Base-by-base conservation (phyloP, 164 flowering plant genomes). In the Echeveria elegans region DNA sequence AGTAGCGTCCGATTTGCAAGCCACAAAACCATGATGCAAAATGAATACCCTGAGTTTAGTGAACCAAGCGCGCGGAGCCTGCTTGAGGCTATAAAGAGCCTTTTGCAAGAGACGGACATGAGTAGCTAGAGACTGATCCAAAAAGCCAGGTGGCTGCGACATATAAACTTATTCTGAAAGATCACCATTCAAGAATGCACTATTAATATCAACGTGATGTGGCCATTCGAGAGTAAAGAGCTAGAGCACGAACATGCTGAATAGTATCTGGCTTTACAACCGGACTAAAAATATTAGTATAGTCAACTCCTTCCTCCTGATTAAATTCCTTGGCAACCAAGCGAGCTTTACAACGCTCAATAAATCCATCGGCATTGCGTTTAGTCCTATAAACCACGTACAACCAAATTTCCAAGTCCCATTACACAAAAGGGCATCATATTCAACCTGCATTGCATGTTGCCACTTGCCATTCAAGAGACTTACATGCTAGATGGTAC, bases 401-500 rank as follows among this genome's bases (percentile, higher is more conserved):
- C 19, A 62, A 8, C 64, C 29, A 24, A 56, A 24, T 56, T 23
- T 56, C 24, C 30, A 56, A 18, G 61, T 56, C 61, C 11, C 30
- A 56, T 56, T 56, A 23, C 61, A 1, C 61, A 56, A 2, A 23
- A 56, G 61, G 12, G 61, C 61, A 56, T 56, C 61, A 9, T 23
- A 56, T 56, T 56, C 61, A 56, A 56, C 61, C 30, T 56, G 61
- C 61, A 56, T 56, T 56, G 61, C 30, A 56, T 56, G 5, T 56
- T 56, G 61, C 61, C 11, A 56, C n/a, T 56, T 56, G 61, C 61
- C 11, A 56, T 56, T 56, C 61, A 56, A 24, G 30, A 1, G 11
- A 56, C n/a, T 56, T 56, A 2, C 29, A 56, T 8, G 26, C 61
- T 4, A 18, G 61, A 28, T 4, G 10, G 58, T 50, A 23, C 2